Conservation (phyloP, 768 basidiomycete genomes). For the Gymnopilus junonius region DNA sequence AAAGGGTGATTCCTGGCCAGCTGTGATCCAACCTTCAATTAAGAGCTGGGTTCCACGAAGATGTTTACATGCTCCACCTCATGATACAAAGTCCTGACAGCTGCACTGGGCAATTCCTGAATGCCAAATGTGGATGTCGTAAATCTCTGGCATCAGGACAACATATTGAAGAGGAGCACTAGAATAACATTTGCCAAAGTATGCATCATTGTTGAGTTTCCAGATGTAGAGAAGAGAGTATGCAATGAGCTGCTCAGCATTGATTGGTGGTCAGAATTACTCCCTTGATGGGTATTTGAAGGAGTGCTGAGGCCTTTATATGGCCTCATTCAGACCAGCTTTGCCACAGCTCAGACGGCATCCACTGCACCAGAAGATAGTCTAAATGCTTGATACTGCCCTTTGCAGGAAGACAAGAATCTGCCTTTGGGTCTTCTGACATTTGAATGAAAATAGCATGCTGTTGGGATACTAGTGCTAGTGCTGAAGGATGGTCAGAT, state of each 20-base stretch:
- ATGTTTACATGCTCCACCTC: conserved; percentile 24
- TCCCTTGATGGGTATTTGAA: conserved; percentile 19
- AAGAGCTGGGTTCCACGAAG: conserved; percentile 3
- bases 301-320: not conserved
- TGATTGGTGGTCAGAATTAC: conserved; percentile 44
- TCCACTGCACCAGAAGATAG: not conserved
- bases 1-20: not conserved
- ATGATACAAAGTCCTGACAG: conserved; percentile 12
- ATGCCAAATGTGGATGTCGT: not conserved
- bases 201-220: too few relatives aligned
- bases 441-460: not conserved
- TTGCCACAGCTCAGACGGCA: not conserved
- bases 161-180: too few relatives aligned
- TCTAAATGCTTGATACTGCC: too few relatives aligned
- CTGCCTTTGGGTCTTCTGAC: not conserved
- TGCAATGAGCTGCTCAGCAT: not conserved
- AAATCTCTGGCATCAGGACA: not conserved
- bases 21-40: not conserved
- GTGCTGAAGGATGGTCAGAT: not conserved
- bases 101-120: too few relatives aligned
- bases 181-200: too few relatives aligned
- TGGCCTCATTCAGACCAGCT: not conserved
- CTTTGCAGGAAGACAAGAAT: not conserved
- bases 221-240: not conserved
- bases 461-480: not conserved